A percentile compares a stretch with the other conserved stretches of the same genome.
These are phyloP conservation scores for Barnettozyma pratensis DNA, from an alignment of 805 yeast genomes.

Conservation along the genomic window DNA sequence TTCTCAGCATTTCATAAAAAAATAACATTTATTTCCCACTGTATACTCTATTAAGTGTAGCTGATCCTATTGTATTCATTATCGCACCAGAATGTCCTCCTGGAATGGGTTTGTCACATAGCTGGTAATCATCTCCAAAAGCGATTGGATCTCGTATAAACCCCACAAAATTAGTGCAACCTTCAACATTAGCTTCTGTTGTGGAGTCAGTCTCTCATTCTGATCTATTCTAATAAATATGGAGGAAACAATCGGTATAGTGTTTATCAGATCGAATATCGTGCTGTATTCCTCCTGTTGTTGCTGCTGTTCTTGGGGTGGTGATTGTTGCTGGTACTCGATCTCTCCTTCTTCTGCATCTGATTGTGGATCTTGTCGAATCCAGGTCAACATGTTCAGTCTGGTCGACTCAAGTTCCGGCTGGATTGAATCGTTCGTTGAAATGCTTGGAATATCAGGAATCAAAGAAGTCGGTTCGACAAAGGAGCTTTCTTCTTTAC, in stretches of 20 bases:
- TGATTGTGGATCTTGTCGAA: not conserved
- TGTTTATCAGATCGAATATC: not conserved
- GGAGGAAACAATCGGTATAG: slow-evolving; percentile 12
- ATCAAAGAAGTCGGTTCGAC: not conserved
- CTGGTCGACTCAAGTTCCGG: not conserved
- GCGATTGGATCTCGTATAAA: slow-evolving; percentile 28
- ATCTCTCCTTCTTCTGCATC: not conserved
- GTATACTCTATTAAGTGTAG: too few relatives aligned
- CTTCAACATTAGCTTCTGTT: slow-evolving; percentile 10
- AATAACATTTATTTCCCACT: too few relatives aligned
- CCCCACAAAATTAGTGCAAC: slow-evolving; percentile 26
- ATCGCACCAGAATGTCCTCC: not conserved
- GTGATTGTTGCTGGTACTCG: not conserved
- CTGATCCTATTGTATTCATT: too few relatives aligned
- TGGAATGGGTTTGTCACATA: not conserved
- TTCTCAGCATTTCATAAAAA: too few relatives aligned
- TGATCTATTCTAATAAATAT: slow-evolving; percentile 13
- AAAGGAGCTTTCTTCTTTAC: not conserved
- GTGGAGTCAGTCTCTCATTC: slow-evolving; percentile 7
- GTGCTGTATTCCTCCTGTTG: not conserved
- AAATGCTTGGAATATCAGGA: not conserved
- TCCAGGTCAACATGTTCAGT: too few relatives aligned
- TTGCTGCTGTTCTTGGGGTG: not conserved
- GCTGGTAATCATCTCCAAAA: slow-evolving; percentile 8
- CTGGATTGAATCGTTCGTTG: not conserved